Evolutionary conservation across 83 land plant genomes (phyloP).

Genomic region (Larix sibirica): DNA sequence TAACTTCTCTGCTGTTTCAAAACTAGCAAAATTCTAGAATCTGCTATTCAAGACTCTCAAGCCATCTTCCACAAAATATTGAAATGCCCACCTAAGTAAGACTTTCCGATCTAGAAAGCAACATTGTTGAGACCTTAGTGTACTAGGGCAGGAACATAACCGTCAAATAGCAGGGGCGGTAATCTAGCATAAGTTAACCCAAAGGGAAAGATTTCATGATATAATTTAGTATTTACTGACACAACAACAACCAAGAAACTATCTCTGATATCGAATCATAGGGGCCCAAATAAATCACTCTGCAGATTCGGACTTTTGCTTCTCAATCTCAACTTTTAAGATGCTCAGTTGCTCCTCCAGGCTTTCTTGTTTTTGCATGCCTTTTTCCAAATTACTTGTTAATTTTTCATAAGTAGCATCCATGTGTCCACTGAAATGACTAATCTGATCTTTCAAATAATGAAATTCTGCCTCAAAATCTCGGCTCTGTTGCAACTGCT

Average conservation of each 20-base stretch:
- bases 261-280: not conserved
- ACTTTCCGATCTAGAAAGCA: not conserved
- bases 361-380: conserved; percentile 4
- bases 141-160: not conserved
- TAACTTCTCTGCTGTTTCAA: not conserved
- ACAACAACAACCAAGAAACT: not conserved
- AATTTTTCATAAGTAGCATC: not conserved
- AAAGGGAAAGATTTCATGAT: not conserved
- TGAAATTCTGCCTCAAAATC: not conserved
- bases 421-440: not conserved
- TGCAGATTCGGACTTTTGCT: not conserved
- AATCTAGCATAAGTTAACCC: too few species aligned
- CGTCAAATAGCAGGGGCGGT: not conserved
- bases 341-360: not conserved
- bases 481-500: not conserved
- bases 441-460: not conserved
- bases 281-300: not conserved
- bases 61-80: not conserved
- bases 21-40: not conserved
- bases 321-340: conserved; percentile 4
- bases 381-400: not conserved
- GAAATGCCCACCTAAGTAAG: not conserved
- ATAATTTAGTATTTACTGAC: not conserved
- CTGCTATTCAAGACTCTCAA: not conserved
- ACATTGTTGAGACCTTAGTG: not conserved